A percentile compares a stretch with the other conserved stretches of the same genome.
These are phyloP conservation scores for Oryza meridionalis DNA, from an alignment of 176 grass and related monocot genomes.

Conservation along the genomic window DNA sequence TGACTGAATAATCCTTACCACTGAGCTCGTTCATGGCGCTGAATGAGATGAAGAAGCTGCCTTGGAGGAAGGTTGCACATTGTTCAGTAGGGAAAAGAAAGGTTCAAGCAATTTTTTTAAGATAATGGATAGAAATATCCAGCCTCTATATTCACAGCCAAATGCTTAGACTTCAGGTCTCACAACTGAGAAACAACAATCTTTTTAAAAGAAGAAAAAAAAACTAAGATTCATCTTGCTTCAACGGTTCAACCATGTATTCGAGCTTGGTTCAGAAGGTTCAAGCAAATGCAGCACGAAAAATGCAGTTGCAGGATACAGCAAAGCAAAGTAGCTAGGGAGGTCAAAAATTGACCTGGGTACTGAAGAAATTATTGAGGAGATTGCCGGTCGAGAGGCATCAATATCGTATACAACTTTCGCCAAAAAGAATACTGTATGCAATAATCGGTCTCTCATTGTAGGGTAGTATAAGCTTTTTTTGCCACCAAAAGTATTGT, in stretches of 20 bases:
- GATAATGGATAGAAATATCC: too few species aligned
- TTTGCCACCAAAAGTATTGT: not conserved
- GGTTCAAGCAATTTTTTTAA: too few species aligned
- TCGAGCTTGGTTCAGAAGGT: too few species aligned
- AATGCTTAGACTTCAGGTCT: too few species aligned
- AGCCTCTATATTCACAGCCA: too few species aligned
- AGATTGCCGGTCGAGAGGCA: not conserved
- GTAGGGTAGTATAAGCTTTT: not conserved
- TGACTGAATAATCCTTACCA: not conserved
- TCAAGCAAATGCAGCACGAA: too few species aligned
- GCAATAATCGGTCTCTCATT: not conserved
- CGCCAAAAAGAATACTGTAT: not conserved
- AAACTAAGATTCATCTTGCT: too few species aligned
- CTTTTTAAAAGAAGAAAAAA: too few species aligned
- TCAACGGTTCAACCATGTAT: too few species aligned
- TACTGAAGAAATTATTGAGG: not conserved
- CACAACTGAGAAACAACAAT: too few species aligned
- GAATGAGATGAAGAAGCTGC: not conserved
- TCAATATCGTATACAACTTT: not conserved
- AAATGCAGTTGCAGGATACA: not conserved
- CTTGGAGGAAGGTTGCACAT: not conserved
- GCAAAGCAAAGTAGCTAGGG: too few species aligned
- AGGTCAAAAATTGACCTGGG: not conserved
- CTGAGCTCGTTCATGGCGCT: not conserved
- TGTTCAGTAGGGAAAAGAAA: not conserved